These are phyloP conservation scores for Sugiyamaella xylanicola DNA, from an alignment of 1,139 yeast species.

Conservation along the genomic window DNA sequence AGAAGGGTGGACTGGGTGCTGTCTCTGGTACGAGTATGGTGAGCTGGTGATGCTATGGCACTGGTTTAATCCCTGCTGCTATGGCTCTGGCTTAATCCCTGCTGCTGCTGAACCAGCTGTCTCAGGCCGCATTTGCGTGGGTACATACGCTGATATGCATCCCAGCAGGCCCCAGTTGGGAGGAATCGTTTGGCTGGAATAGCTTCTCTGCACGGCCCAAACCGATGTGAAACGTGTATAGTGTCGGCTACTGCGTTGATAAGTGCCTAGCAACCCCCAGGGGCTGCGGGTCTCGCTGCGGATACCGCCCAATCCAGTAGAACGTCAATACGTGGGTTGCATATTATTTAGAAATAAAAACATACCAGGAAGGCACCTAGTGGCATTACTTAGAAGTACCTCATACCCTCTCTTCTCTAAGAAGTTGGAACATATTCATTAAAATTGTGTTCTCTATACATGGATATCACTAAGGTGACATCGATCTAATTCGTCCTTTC, in stretches of 20 bases:
- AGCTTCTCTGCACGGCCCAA: background rate
- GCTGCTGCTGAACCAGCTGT: too few relatives aligned
- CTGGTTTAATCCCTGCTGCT: too few relatives aligned
- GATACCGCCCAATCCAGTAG: slow-evolving; percentile 14
- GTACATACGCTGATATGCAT: too few relatives aligned
- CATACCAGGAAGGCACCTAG: background rate
- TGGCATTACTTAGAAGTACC: background rate
- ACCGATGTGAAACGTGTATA: background rate
- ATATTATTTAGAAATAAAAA: slow-evolving; percentile 9
- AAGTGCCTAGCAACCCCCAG: slow-evolving; percentile 6
- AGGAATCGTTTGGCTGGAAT: background rate
- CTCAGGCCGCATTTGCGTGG: too few relatives aligned
- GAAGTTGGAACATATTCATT: background rate
- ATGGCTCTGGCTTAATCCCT: too few relatives aligned
- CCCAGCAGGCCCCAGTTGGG: background rate
- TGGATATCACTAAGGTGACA: too few relatives aligned
- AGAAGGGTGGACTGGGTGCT: too few relatives aligned
- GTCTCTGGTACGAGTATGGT: too few relatives aligned
- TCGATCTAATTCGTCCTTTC: background rate
- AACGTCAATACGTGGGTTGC: slow-evolving; percentile 9
- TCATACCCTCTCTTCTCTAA: background rate
- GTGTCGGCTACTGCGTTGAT: background rate
- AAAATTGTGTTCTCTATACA: too few relatives aligned
- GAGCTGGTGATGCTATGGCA: too few relatives aligned
- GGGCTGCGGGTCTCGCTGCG: background rate